Percentiles rank a stretch among this genome's conserved stretches.
Conservation (phyloP, 257 asterid species). For the Linaria vulgaris region DNA sequence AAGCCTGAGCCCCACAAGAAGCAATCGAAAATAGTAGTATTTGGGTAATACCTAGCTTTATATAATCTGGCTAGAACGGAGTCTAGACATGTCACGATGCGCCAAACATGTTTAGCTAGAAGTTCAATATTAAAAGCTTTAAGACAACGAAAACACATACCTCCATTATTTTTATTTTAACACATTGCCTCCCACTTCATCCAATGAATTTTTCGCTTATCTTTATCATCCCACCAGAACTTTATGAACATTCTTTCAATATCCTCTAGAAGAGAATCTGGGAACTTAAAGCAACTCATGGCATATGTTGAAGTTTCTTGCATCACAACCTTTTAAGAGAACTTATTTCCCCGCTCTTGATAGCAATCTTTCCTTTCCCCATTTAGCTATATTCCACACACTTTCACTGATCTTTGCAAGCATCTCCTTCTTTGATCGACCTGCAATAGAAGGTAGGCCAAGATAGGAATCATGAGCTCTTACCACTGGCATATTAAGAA, state of each 20-base stretch:
- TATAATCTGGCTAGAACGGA: neutral
- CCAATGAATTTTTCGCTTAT: neutral
- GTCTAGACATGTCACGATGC: neutral
- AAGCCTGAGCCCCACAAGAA: too few relatives aligned
- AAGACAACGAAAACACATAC: neutral
- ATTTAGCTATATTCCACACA: fast-evolving
- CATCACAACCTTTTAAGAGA: neutral
- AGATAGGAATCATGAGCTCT: too few relatives aligned
- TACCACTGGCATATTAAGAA: too few relatives aligned
- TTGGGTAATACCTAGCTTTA: neutral
- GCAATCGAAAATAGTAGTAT: too few relatives aligned
- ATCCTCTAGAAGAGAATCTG: neutral
- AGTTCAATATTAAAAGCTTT: neutral
- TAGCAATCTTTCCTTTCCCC: neutral
- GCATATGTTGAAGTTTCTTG: neutral
- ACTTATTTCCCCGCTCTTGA: neutral
- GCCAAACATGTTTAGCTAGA: neutral
- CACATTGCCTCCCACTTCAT: neutral
- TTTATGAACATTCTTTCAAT: neutral
- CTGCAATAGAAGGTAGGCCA: neutral
- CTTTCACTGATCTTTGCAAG: neutral
- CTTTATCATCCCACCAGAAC: neutral
- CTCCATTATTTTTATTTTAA: neutral
- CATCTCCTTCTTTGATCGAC: neutral
- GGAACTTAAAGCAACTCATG: neutral